Evolutionary conservation across 495 filamentous ascomycete species (phyloP).

Genomic region (Sordaria brevicollis): DNA sequence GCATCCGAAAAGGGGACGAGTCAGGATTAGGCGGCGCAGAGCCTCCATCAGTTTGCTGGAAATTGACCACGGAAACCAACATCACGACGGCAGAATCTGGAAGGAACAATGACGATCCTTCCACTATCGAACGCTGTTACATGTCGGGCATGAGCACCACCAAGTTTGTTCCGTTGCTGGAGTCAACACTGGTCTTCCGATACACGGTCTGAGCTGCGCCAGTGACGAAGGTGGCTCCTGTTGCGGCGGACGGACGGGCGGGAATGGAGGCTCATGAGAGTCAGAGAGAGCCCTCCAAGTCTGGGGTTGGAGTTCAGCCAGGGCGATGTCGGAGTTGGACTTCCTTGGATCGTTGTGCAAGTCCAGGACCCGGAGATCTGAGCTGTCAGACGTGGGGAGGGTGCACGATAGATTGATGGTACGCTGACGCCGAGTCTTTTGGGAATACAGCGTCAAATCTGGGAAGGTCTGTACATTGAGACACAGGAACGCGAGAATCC

Average conservation of each 20-base stretch:
- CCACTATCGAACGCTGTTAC: neutral
- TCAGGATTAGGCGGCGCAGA: neutral
- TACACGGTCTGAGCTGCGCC: neutral
- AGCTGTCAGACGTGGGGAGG: neutral
- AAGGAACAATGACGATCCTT: neutral
- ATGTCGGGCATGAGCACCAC: neutral
- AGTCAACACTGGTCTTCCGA: neutral
- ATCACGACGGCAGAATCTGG: neutral
- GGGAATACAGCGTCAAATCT: neutral
- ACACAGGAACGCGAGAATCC: neutral
- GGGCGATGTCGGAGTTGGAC: neutral
- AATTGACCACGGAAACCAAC: neutral
- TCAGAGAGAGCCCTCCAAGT: too few species aligned
- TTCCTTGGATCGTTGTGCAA: neutral
- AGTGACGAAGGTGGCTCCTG: neutral
- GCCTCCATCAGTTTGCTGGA: neutral
- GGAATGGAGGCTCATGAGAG: neutral
- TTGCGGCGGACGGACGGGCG: too few species aligned
- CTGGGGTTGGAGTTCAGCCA: neutral
- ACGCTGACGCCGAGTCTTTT: neutral
- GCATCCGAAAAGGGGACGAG: neutral
- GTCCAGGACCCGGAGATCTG: neutral
- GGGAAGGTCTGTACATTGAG: neutral
- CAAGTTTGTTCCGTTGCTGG: neutral
- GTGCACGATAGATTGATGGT: neutral